These are phyloP conservation scores for Sordaria brevicollis DNA, from an alignment of 495 filamentous ascomycete genomes.

Conservation along the genomic window DNA sequence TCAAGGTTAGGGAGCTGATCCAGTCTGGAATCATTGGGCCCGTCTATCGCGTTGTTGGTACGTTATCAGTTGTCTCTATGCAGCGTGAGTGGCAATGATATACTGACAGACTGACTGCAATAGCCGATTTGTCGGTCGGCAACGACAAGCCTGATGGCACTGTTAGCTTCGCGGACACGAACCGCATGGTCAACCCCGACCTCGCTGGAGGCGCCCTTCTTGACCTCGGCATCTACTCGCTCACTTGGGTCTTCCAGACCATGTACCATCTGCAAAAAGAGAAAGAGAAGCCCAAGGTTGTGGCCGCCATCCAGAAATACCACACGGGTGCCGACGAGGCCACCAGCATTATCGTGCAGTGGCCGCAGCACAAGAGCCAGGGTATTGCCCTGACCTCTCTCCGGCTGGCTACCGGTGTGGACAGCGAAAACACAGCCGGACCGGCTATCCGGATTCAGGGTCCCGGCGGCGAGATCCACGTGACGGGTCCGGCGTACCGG, in stretches of 20 bases:
- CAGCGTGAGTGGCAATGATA: neutral
- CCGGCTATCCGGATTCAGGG: constrained; percentile 77
- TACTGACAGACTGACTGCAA: neutral
- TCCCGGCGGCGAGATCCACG: constrained; percentile 76
- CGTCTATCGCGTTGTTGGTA: constrained; percentile 61
- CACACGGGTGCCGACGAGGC: constrained; percentile 71
- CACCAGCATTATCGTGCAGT: constrained; percentile 69
- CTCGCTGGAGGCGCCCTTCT: constrained; percentile 78
- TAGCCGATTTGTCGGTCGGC: constrained; percentile 51
- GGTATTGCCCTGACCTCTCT: constrained; percentile 74
- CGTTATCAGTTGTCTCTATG: constrained; percentile 4
- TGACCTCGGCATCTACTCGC: constrained; percentile 82
- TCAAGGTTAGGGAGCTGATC: constrained; percentile 65
- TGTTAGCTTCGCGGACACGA: constrained; percentile 37
- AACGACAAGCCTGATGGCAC: constrained; percentile 27
- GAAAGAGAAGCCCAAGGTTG: constrained; percentile 35
- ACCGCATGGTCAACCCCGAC: constrained; percentile 81
- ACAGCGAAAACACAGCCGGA: constrained; percentile 48
- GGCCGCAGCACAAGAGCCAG: constrained; percentile 53
- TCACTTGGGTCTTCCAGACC: constrained; percentile 91
- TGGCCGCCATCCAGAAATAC: constrained; percentile 65
- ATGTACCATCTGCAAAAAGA: constrained; percentile 65
- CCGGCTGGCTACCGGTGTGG: constrained; percentile 56
- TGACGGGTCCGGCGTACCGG: constrained; percentile 62
- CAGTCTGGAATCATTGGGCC: constrained; percentile 60